A percentile compares a stretch with the other conserved stretches of the same genome.
phyloP scores from a whole-genome alignment of 2,329 filamentous ascomycete species.

The Claviceps purpurea region DNA sequence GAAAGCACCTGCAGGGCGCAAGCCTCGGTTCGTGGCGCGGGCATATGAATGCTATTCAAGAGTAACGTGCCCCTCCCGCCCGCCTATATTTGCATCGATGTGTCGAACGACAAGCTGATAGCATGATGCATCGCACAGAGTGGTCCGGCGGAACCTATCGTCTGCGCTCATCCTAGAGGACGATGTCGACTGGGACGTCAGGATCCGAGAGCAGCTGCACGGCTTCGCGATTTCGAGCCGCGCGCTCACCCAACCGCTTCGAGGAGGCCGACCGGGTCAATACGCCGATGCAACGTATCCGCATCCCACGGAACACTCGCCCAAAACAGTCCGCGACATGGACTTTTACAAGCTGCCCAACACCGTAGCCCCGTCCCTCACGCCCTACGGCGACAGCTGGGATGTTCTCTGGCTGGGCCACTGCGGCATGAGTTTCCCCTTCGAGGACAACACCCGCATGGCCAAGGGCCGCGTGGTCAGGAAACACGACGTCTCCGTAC shows the following conservation, averaged over 20 bases:
- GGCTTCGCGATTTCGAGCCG: slow-evolving; percentile 24
- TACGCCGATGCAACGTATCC: slow-evolving; percentile 16
- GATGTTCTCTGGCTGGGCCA: slow-evolving; percentile 39
- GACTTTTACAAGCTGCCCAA: slow-evolving; percentile 11
- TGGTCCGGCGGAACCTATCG: slow-evolving; percentile 30
- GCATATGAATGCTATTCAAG: slow-evolving; percentile 24
- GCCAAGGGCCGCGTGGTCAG: slow-evolving; percentile 20
- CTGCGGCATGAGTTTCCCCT: slow-evolving; percentile 25
- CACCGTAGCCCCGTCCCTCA: slow-evolving; percentile 12
- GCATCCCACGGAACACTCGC: slow-evolving; percentile 1
- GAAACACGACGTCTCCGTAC: slow-evolving; percentile 22
- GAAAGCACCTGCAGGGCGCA: slow-evolving; percentile 15
- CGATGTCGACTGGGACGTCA: slow-evolving; percentile 44
- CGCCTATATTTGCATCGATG: too few species aligned
- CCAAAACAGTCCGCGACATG: slow-evolving; percentile 7
- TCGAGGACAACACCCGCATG: slow-evolving; percentile 6
- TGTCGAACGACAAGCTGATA: too few species aligned
- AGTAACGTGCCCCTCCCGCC: slow-evolving; percentile 10
- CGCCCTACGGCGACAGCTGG: slow-evolving; percentile 38
- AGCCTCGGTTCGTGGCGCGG: slow-evolving; percentile 24
- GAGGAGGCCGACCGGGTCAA: neutral
- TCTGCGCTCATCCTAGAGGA: slow-evolving; percentile 42
- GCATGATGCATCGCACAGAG: slow-evolving; percentile 9
- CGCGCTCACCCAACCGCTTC: slow-evolving; percentile 20
- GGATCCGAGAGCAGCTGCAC: slow-evolving; percentile 32